These are phyloP conservation scores for Exophiala mesophila DNA, from an alignment of 2,329 filamentous ascomycete species.

Conservation along the genomic window DNA sequence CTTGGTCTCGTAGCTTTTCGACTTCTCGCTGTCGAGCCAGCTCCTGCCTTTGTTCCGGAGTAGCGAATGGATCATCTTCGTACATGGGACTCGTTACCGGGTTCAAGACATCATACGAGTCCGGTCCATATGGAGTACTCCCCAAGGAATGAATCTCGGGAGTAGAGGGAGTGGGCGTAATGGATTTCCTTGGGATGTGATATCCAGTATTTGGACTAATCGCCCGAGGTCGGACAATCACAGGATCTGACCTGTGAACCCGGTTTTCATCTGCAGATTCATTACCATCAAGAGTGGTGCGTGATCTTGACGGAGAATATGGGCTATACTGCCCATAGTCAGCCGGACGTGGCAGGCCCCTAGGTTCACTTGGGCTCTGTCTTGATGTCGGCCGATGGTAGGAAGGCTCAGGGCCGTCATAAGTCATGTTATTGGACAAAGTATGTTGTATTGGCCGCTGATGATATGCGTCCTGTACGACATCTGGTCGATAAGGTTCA, in stretches of 20 bases:
- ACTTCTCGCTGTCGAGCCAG: slow-evolving; percentile 35
- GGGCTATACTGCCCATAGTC: not conserved
- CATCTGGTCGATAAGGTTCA: slow-evolving; percentile 4
- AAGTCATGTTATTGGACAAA: not conserved
- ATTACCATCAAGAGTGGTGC: slow-evolving; percentile 18
- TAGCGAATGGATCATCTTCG: slow-evolving; percentile 36
- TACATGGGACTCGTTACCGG: slow-evolving; percentile 38
- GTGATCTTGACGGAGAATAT: slow-evolving; percentile 12
- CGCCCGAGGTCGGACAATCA: slow-evolving; percentile 37
- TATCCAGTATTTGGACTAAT: slow-evolving; percentile 39
- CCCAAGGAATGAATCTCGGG: slow-evolving; percentile 36
- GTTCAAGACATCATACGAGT: slow-evolving; percentile 57
- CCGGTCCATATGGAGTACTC: slow-evolving; percentile 55
- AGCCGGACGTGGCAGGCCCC: not conserved
- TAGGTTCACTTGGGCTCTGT: not conserved
- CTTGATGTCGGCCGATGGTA: not conserved
- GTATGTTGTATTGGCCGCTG: not conserved
- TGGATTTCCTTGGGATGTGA: slow-evolving; percentile 49
- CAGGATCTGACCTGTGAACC: slow-evolving; percentile 28
- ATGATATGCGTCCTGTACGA: not conserved
- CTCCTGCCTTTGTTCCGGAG: slow-evolving; percentile 36
- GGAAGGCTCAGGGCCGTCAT: not conserved
- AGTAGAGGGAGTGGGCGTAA: slow-evolving; percentile 51
- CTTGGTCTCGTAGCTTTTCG: slow-evolving; percentile 41
- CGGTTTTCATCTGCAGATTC: slow-evolving; percentile 18